Conservation (phyloP, 768 basidiomycete genomes). For the Hydnomerulius pinastri region DNA sequence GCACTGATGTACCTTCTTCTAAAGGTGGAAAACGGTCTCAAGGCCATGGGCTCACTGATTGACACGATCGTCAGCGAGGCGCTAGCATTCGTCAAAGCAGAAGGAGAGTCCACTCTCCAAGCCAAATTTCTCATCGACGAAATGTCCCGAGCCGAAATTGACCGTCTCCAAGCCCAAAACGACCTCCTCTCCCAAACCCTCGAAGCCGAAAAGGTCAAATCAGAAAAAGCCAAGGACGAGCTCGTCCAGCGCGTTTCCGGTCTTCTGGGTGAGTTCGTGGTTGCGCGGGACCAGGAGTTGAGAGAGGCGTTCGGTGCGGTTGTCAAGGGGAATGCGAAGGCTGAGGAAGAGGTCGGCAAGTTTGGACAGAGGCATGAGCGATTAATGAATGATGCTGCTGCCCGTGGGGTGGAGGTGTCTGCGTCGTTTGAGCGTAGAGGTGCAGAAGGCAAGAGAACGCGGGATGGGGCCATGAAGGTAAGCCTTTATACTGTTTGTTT, state of each 20-base stretch:
- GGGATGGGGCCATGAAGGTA: constrained; percentile 65
- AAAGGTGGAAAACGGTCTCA: constrained; percentile 59
- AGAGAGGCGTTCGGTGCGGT: constrained; percentile 56
- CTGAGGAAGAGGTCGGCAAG: constrained; percentile 49
- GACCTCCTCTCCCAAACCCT: constrained; percentile 59
- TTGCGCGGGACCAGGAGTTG: constrained; percentile 66
- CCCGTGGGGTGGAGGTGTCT: constrained; percentile 43
- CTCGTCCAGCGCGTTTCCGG: constrained; percentile 74
- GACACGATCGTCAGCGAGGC: constrained; percentile 62
- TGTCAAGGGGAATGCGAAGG: constrained; percentile 55
- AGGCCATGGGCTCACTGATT: constrained; percentile 57
- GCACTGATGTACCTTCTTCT: constrained; percentile 1
- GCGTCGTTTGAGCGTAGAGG: constrained; percentile 45
- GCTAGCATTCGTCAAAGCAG: constrained; percentile 54
- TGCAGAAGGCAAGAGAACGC: constrained; percentile 52
- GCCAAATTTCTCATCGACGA: constrained; percentile 50
- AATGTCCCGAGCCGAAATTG: constrained; percentile 53
- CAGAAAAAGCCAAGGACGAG: constrained; percentile 69
- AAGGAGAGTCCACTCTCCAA: constrained; percentile 52
- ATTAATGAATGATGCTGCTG: constrained; percentile 42
- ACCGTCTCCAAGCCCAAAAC: constrained; percentile 72
- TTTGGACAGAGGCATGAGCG: constrained; percentile 53
- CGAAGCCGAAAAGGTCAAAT: constrained; percentile 63
- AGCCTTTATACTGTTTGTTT: constrained; percentile 1
- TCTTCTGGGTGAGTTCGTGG: constrained; percentile 69